A percentile compares a stretch with the other conserved stretches of the same genome.
Conservation (phyloP, 208 protist species). For the Blastocrithidia nonstop region DNA sequence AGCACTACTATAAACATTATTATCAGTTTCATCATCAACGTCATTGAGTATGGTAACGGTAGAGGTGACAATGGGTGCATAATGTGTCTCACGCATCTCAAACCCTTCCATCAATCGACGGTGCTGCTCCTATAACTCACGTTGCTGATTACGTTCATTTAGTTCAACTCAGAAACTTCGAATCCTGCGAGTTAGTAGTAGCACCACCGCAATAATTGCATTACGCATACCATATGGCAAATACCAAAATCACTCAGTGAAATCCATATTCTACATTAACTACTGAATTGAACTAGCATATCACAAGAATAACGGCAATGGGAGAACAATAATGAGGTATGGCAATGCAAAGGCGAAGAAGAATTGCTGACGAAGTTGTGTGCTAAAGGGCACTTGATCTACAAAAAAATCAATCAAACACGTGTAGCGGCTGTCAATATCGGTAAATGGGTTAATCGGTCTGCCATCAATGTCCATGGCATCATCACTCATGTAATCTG, state of each 20-base stretch:
- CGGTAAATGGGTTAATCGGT: too few relatives aligned
- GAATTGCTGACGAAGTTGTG: constrained; percentile 9
- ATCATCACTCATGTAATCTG: too few relatives aligned
- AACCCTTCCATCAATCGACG: neutral
- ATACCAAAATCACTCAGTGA: constrained; percentile 35
- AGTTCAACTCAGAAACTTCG: constrained; percentile 10
- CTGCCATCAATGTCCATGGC: too few relatives aligned
- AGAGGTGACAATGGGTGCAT: too few relatives aligned
- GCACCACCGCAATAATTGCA: constrained; percentile 6
- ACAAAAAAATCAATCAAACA: constrained; percentile 32
- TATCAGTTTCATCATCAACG: too few relatives aligned
- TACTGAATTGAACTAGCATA: constrained; percentile 20
- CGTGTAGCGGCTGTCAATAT: constrained; percentile 1
- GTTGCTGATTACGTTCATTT: constrained; percentile 4
- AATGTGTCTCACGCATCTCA: too few relatives aligned
- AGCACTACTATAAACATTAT: too few relatives aligned
- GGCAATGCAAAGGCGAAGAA: constrained; percentile 34
- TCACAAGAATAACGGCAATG: constrained; percentile 25
- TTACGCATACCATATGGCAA: constrained; percentile 17
- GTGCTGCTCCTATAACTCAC: constrained; percentile 9
- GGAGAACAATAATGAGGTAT: constrained; percentile 30
- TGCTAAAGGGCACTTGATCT: constrained; percentile 9
- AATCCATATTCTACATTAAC: constrained; percentile 28
- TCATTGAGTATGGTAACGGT: too few relatives aligned
- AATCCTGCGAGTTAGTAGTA: constrained; percentile 1